These are phyloP conservation scores for Przewalskia tangutica DNA, from an alignment of 257 asterid genomes.

Conservation along the genomic window DNA sequence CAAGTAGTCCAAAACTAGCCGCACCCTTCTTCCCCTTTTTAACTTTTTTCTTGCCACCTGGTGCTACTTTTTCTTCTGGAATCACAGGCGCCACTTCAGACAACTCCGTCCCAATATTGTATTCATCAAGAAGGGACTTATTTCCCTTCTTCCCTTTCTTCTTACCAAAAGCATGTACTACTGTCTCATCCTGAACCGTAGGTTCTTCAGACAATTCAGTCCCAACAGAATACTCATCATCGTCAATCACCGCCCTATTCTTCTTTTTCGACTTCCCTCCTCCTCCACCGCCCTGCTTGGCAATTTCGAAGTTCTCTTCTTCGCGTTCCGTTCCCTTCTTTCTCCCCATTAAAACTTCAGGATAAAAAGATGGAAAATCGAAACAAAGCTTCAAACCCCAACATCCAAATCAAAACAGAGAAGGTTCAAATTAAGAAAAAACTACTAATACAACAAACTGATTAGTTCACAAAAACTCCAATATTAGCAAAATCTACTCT, in stretches of 20 bases:
- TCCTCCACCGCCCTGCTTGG: conserved; percentile 18
- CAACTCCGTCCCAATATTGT: conserved; percentile 46
- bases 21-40: conserved; percentile 46
- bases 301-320: conserved; percentile 34
- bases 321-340: conserved; percentile 55
- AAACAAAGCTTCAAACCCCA: background rate
- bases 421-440: background rate
- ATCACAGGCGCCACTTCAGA: conserved; percentile 37
- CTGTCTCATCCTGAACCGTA: conserved; percentile 42
- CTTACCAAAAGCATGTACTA: conserved; percentile 27
- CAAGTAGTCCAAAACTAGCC: conserved; percentile 45
- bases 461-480: background rate
- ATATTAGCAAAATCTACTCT: too few relatives aligned
- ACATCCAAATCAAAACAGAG: background rate
- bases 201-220: conserved; percentile 58
- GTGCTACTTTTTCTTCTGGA: conserved; percentile 36
- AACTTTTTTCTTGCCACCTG: conserved; percentile 56
- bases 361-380: too few relatives aligned
- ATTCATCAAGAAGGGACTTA: conserved; percentile 49
- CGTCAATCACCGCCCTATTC: conserved; percentile 38
- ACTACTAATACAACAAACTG: background rate
- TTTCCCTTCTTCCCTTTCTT: conserved; percentile 62
- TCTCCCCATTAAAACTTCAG: conserved; percentile 52
- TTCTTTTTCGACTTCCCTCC: conserved; percentile 76
- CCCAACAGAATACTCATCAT: conserved; percentile 65